These are phyloP conservation scores for Borealophlyctis nickersoniae DNA, from an alignment of 192 early-diverging fungal species.

Conservation along the genomic window DNA sequence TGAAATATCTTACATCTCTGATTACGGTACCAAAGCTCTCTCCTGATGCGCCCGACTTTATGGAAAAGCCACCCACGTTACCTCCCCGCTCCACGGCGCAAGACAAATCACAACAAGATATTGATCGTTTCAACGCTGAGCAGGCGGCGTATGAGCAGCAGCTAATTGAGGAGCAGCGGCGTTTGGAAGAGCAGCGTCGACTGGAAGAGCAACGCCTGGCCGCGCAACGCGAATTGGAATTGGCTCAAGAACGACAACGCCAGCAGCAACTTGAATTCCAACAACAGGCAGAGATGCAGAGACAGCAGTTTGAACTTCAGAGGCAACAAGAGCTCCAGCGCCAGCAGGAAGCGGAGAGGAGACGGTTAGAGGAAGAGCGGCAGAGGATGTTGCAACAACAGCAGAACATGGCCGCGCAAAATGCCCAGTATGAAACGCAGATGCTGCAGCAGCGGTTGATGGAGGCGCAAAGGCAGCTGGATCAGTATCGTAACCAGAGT, in stretches of 20 bases:
- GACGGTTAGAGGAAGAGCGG: slow-evolving; percentile 66
- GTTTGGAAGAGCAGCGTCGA: slow-evolving; percentile 3
- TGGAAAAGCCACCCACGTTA: slow-evolving; percentile 68
- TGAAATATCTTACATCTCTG: slow-evolving; percentile 90
- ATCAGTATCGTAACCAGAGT: slow-evolving; percentile 71
- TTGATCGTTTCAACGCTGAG: slow-evolving; percentile 27
- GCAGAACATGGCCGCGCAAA: slow-evolving; percentile 14
- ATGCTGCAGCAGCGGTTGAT: slow-evolving; percentile 33
- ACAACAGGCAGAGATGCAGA: slow-evolving; percentile 54
- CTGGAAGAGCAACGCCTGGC: slow-evolving; percentile 34
- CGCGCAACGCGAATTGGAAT: slow-evolving; percentile 24
- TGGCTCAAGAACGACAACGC: slow-evolving; percentile 19
- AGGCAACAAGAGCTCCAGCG: slow-evolving; percentile 75
- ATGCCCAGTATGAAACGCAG: slow-evolving; percentile 54
- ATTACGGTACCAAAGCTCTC: slow-evolving; percentile 85
- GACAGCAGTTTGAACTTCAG: slow-evolving; percentile 64
- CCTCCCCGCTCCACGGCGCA: slow-evolving; percentile 46
- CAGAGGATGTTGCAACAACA: slow-evolving; percentile 74
- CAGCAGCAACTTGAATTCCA: slow-evolving; percentile 71
- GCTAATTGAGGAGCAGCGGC: slow-evolving; percentile 25
- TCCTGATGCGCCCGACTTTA: slow-evolving; percentile 77
- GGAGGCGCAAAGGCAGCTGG: slow-evolving; percentile 76
- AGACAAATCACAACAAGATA: slow-evolving; percentile 47
- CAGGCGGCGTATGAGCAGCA: slow-evolving; percentile 23
- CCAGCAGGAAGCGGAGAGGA: slow-evolving; percentile 70